Evolutionary conservation across 495 filamentous ascomycete genomes (phyloP), one percentile per base, ranked within the genome.

Genomic region (Penicillium salamii): DNA sequence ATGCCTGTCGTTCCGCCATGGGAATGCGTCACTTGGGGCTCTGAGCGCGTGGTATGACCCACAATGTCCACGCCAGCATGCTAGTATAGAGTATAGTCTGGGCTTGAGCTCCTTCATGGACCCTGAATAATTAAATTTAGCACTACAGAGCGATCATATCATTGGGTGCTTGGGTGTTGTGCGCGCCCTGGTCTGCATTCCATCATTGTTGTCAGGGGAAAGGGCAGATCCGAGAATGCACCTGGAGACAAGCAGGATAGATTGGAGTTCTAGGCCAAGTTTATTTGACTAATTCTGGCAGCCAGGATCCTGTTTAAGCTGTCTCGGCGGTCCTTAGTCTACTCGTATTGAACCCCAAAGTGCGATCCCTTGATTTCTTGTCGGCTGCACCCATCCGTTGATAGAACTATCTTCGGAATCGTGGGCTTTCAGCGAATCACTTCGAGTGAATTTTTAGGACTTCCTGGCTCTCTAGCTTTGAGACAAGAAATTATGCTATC

Each of bases 181-280:
- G 20, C 8, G 34, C 47, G 9, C 19, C 46, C 13, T 52, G 24
- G 43, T 36, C 15, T 54, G 34, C 61, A 65, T 65, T 65, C 61
- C 55, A 24, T 17, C 14, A 5, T 37, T 24, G 58, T 65, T 65
- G 61, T 59, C 61, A 59, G 48, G 61, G 61, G 36, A 14, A 34
- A 41, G 12, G 15, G 53, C 5, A 46, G 53, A 45, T 49, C 53
- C 13, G 17, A 50, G 61, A 65, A 65, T 65, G 58, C 40, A 34
- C 15, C 9, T 23, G 20, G 19, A 20, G 26, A 44, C 23, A 8
- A 19, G 41, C 32, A 50, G 36, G 18, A 14, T 20, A 21, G 12
- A 4, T 15, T 35, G 2, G 2, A 18, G 15, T n/a, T 44, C 31
- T 44, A 36, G 39, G 15, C 41, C 19, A 38, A 29, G 8, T 26